Conservation (phyloP, 192 early-diverging fungal genomes). For the Backusella sp. region DNA sequence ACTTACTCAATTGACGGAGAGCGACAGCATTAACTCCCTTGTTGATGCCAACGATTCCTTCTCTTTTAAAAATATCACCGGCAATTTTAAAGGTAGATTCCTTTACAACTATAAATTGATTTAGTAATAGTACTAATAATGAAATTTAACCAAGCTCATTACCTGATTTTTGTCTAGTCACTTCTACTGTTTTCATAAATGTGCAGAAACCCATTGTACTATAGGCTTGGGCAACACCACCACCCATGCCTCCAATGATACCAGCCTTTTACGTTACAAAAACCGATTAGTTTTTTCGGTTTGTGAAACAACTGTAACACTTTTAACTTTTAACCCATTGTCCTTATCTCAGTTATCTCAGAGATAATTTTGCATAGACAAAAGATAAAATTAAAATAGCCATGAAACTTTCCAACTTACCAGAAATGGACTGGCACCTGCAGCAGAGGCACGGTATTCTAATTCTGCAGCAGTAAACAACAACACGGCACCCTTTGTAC, state of each 20-base stretch:
- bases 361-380: not conserved
- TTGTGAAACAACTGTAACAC: not conserved
- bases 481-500: conserved; percentile 59
- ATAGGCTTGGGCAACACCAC: conserved; percentile 94
- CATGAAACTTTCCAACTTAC: conserved; percentile 23
- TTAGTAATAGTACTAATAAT: not conserved
- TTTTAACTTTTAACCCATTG: not conserved
- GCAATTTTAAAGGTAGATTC: conserved; percentile 84
- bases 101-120: conserved; percentile 31
- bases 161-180: conserved; percentile 89
- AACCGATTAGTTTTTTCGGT: not conserved
- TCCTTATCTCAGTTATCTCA: not conserved
- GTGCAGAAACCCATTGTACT: conserved; percentile 99
- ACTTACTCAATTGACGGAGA: conserved; percentile 70
- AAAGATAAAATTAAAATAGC: not conserved
- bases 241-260: conserved; percentile 88
- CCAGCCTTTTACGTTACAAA: conserved; percentile 54
- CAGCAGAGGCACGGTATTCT: conserved; percentile 45
- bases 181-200: conserved; percentile 98
- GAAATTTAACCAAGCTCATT: not conserved
- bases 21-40: conserved; percentile 98
- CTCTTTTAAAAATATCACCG: conserved; percentile 82
- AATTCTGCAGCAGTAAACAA: conserved; percentile 60
- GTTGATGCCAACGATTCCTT: conserved; percentile 96
- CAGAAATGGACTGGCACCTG: conserved; percentile 55